A percentile compares a stretch with the other conserved stretches of the same genome.
phyloP scores from a whole-genome alignment of 2,329 filamentous ascomycete species.

The Trichocomaceae sp. region DNA sequence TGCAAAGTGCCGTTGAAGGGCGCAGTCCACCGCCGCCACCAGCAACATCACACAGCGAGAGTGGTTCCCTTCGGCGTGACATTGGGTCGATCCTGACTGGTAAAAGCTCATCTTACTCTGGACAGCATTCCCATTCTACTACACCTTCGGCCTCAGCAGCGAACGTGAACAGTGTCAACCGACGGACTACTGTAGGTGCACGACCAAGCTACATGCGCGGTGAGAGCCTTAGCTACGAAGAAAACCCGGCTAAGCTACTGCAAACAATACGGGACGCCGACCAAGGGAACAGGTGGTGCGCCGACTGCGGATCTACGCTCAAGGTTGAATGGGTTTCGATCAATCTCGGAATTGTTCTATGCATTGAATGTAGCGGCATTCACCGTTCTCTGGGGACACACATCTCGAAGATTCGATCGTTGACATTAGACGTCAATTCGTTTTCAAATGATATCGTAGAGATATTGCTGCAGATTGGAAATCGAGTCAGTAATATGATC shows the following conservation, averaged over 20 bases:
- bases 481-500: slow-evolving; percentile 90
- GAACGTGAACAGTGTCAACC: slow-evolving; percentile 56
- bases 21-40: slow-evolving; percentile 50
- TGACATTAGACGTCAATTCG: slow-evolving; percentile 90
- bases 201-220: slow-evolving; percentile 66
- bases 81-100: slow-evolving; percentile 90
- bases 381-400: slow-evolving; percentile 94
- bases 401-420: slow-evolving; percentile 91
- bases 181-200: slow-evolving; percentile 86
- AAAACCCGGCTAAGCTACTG: slow-evolving; percentile 77
- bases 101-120: slow-evolving; percentile 64
- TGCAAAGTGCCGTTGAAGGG: slow-evolving; percentile 91
- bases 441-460: slow-evolving; percentile 98
- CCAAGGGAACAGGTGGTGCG: slow-evolving; percentile 87
- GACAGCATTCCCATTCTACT: slow-evolving; percentile 44
- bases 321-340: slow-evolving; percentile 99
- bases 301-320: slow-evolving; percentile 82
- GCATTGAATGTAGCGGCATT: slow-evolving; percentile 96
- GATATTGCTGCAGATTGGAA: slow-evolving; percentile 81
- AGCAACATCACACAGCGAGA: slow-evolving; percentile 39
- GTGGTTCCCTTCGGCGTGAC: slow-evolving; percentile 65
- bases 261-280: slow-evolving; percentile 84
- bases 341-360: slow-evolving; percentile 91
- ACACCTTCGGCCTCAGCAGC: slow-evolving; percentile 22
- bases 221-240: slow-evolving; percentile 66